Evolutionary conservation across 345 rosid species (phyloP), one percentile per base, ranked within the genome.

Genomic region (Bruguiera gymnorhiza): DNA sequence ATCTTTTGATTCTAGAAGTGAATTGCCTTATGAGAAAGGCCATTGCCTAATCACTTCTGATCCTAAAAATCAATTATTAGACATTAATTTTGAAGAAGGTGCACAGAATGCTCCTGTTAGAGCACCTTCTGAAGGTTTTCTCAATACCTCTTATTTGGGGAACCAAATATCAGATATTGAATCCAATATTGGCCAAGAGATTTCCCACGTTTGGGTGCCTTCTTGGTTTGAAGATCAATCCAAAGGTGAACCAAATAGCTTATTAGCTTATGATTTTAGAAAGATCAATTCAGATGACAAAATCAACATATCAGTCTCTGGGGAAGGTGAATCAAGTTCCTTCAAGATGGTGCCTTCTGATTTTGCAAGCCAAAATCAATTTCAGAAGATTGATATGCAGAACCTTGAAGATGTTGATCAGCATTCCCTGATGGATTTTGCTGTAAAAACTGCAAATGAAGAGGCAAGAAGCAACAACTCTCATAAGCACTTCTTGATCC

Each of bases 241-340:
- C 34, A 19, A 26, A 27, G 39, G 54, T 3, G 63, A 39, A 3
- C 18, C 10, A 20, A 13, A 9, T 48, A 0, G 24, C n/a, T 18
- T 48, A 36, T n/a, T 37, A 54, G 18, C 23, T 39, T 3, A 9
- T 10, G 62, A 34, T 59, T 51, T 51, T 37, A 52, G 37, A 34
- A 13, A 62, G 32, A 63, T n/a, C 20, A 56, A 56, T 63, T 23
- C 34, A 39, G 62, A 32, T 20, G 56, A 55, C 26, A 32, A 46
- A 26, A 31, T 2, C 13, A 6, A 19, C 63, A 58, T 55, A 13
- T 20, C 67, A 15, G 16, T n/a, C 65, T 24, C 30, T 6, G 39
- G 24, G 46, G 57, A 62, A 52, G 54, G 20, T 24, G 69, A 63
- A 50, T 37, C 53, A 51, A 37, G 53, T 61, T 21, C 71, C 21